Conservation (phyloP, 2,329 filamentous ascomycete genomes). For the Paecilomyces dactylethromorphus region DNA sequence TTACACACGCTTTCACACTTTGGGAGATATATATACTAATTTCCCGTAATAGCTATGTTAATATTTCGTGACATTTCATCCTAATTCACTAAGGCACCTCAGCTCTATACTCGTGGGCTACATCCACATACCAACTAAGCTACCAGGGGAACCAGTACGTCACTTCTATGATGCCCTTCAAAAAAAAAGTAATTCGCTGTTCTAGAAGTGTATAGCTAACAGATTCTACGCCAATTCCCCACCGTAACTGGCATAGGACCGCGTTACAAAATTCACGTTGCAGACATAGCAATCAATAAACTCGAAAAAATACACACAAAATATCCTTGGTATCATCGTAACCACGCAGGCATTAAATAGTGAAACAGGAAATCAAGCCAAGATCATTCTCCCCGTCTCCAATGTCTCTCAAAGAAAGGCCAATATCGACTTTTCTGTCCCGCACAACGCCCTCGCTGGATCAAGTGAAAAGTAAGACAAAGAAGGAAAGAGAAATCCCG, state of each 20-base stretch:
- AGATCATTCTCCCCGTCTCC: background rate
- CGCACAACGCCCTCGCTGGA: conserved; percentile 18
- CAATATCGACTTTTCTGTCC: conserved; percentile 10
- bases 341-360: background rate
- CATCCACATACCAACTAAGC: no score
- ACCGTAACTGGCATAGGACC: background rate
- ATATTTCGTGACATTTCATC: no score
- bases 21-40: background rate
- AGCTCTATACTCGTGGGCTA: no score
- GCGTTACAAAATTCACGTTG: background rate
- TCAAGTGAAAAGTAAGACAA: background rate
- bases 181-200: background rate
- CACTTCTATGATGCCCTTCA: background rate
- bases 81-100: no score
- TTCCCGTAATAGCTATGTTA: no score
- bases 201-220: background rate
- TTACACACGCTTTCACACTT: background rate
- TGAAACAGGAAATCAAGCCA: background rate
- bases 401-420: background rate
- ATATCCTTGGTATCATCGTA: background rate
- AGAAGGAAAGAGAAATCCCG: conserved; percentile 6
- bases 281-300: background rate
- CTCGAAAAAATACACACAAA: background rate
- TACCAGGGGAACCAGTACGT: no score
- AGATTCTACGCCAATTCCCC: background rate